phyloP scores from a whole-genome alignment of 148 eudicot genomes.

The Rhododendron ovatum region DNA sequence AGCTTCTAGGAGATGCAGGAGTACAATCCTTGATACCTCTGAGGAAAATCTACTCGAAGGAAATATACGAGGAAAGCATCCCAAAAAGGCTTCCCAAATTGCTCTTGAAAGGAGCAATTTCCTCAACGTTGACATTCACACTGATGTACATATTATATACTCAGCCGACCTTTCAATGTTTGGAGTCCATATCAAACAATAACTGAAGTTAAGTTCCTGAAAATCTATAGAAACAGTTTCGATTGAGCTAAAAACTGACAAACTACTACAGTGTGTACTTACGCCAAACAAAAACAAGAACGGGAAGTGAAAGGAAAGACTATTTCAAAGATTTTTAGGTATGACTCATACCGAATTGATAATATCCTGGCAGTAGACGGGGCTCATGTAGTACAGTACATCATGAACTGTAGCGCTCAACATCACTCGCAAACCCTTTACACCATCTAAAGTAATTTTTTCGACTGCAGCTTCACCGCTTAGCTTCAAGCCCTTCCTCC shows the following conservation, averaged over 20 bases:
- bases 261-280: background rate
- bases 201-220: background rate
- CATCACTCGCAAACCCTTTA: slow-evolving; percentile 76
- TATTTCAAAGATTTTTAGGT: slow-evolving; percentile 7
- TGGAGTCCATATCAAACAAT: background rate
- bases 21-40: background rate
- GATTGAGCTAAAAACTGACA: slow-evolving; percentile 1
- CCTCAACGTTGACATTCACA: background rate
- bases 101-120: background rate
- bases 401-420: slow-evolving; percentile 98
- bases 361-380: slow-evolving; percentile 96
- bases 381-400: slow-evolving; percentile 98
- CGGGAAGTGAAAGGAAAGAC: background rate
- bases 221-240: background rate
- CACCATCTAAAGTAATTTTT: slow-evolving; percentile 75
- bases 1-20: background rate
- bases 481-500: slow-evolving; percentile 91
- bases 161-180: background rate
- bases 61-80: background rate
- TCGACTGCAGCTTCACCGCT: slow-evolving; percentile 95
- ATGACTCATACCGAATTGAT: slow-evolving; percentile 66
- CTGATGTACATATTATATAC: background rate
- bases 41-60: background rate
- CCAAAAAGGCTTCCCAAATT: background rate
- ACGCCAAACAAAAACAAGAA: background rate